phyloP scores from a whole-genome alignment of 2,329 filamentous ascomycete genomes.

The Stagonosporopsis cucurbitacearum region DNA sequence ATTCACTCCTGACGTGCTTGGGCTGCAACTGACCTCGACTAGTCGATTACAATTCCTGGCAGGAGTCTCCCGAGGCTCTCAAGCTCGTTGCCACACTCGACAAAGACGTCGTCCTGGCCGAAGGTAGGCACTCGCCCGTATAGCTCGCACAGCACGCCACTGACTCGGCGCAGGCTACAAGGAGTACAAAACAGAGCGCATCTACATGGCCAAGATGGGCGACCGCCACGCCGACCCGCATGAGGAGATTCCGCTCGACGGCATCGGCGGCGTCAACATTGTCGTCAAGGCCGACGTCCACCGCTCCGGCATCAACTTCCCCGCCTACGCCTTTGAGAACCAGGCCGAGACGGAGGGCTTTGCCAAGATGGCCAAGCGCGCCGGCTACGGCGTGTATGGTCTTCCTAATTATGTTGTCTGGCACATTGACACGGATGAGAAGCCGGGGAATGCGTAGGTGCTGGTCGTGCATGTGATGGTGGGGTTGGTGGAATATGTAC shows the following conservation, averaged over 20 bases:
- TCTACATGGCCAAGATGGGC: conserved; percentile 88
- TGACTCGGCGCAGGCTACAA: conserved; percentile 74
- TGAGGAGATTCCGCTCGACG: conserved; percentile 89
- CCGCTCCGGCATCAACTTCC: conserved; percentile 96
- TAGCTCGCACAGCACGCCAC: not conserved
- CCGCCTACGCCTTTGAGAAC: conserved; percentile 95
- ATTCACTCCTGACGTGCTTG: not conserved
- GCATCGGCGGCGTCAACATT: conserved; percentile 96
- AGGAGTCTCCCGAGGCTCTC: conserved; percentile 85
- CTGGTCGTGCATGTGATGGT: not conserved
- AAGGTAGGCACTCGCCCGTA: conserved; percentile 62
- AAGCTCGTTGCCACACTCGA: conserved; percentile 75
- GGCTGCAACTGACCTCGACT: conserved; percentile 19
- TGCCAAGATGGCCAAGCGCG: conserved; percentile 96
- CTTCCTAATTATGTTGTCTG: conserved; percentile 98
- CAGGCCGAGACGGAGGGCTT: conserved; percentile 99
- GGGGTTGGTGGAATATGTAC: too few relatives aligned
- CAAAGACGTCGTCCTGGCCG: conserved; percentile 83
- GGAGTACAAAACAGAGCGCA: conserved; percentile 88
- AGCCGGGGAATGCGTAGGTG: conserved; percentile 72
- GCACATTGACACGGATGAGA: conserved; percentile 97
- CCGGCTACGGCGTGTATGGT: conserved; percentile 89
- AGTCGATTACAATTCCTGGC: conserved; percentile 99
- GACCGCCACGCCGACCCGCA: conserved; percentile 93
- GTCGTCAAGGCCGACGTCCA: conserved; percentile 98